Percentiles rank a stretch among this genome's conserved stretches.
Conservation (phyloP, 2,329 filamentous ascomycete species). For the Xylaria sp. region DNA sequence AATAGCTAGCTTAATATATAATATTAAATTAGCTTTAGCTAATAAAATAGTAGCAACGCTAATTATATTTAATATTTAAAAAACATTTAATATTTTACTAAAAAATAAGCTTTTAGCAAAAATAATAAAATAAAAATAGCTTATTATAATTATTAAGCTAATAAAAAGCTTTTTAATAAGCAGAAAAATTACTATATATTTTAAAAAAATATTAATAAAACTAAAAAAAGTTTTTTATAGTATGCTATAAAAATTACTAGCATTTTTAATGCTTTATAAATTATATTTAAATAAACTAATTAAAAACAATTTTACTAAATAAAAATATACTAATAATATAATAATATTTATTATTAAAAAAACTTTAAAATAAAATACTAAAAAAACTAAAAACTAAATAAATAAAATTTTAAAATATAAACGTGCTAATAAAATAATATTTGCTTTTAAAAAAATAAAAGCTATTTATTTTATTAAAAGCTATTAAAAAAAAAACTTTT, state of each 20-base stretch:
- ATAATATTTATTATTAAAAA: slow-evolving; percentile 1
- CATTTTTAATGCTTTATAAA: slow-evolving; percentile 17
- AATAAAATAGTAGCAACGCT: slow-evolving; percentile 7
- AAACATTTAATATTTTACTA: slow-evolving; percentile 5
- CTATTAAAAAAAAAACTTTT: not conserved
- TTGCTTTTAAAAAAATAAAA: slow-evolving; percentile 10
- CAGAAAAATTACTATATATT: slow-evolving; percentile 5
- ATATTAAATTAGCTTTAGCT: slow-evolving; percentile 4
- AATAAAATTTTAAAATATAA: slow-evolving; percentile 10
- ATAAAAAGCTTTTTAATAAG: slow-evolving; percentile 16
- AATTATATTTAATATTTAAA: slow-evolving; percentile 13
- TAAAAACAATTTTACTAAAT: not conserved
- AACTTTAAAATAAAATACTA: slow-evolving; percentile 3
- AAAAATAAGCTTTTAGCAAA: slow-evolving; percentile 9
- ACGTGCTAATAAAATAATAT: not conserved
- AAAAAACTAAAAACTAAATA: slow-evolving; percentile 2
- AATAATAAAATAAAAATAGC: slow-evolving; percentile 5
- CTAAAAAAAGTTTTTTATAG: slow-evolving; percentile 2
- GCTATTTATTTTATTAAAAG: slow-evolving; percentile 9
- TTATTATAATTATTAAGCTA: not conserved
- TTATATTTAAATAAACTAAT: slow-evolving; percentile 15
- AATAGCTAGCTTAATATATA: slow-evolving; percentile 9
- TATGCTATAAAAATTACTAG: slow-evolving; percentile 9
- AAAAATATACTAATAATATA: slow-evolving; percentile 5
- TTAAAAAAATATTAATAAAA: slow-evolving; percentile 1